These are phyloP conservation scores for Sanghuangporus baumii DNA, from an alignment of 1,284 basidiomycete species.

Conservation along the genomic window DNA sequence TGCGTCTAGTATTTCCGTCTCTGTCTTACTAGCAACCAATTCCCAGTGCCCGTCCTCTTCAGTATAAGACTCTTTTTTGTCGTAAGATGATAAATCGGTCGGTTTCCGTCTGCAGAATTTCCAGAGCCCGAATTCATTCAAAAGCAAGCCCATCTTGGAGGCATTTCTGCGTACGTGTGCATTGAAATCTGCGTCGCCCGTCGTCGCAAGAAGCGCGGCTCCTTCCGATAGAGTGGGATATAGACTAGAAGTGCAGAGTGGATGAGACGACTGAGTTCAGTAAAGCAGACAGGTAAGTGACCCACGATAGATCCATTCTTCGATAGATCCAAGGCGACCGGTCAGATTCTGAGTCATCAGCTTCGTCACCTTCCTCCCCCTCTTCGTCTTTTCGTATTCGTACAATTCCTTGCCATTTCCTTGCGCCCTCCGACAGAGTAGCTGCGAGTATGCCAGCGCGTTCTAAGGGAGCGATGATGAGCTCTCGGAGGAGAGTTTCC, in stretches of 20 bases:
- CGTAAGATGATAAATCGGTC: neutral
- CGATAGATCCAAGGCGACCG: constrained; percentile 11
- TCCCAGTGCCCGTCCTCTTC: constrained; percentile 23
- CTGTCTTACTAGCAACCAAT: constrained; percentile 22
- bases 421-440: constrained; percentile 11
- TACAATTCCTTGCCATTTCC: constrained; percentile 22
- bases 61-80: neutral
- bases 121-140: constrained; percentile 31
- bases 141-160: constrained; percentile 20
- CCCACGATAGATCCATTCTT: constrained; percentile 19
- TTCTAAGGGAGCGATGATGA: constrained; percentile 17
- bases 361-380: neutral
- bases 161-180: constrained; percentile 21
- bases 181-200: constrained; percentile 27
- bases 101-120: constrained; percentile 14
- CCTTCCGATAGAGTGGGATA: constrained; percentile 24
- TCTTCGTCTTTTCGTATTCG: constrained; percentile 14
- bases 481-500: constrained; percentile 13
- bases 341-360: neutral
- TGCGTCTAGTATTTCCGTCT: constrained; percentile 24
- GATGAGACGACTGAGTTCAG: neutral
- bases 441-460: constrained; percentile 18
- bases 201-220: constrained; percentile 25
- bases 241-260: constrained; percentile 19
- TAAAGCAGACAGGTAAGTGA: neutral